Conservation (phyloP, 192 early-diverging fungal species). For the Diversispora epigaea region DNA sequence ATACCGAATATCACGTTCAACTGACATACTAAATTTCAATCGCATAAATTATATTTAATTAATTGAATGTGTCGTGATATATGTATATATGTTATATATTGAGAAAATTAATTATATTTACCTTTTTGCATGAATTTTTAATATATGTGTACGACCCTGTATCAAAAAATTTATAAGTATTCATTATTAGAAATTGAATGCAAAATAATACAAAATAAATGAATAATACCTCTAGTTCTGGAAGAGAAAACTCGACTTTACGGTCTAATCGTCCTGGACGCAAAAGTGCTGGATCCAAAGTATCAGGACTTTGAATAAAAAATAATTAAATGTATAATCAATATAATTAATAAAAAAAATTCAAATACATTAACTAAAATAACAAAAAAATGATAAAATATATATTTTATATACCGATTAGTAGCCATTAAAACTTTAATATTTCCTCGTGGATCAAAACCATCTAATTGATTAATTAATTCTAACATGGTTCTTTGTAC, state of each 20-base stretch:
- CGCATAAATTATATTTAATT: neutral
- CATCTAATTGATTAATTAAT: conserved; percentile 98
- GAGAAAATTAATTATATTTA: neutral
- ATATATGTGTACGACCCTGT: conserved; percentile 93
- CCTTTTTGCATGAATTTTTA: conserved; percentile 95
- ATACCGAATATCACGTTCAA: conserved; percentile 98
- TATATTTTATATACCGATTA: conserved; percentile 58
- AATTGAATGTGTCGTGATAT: neutral
- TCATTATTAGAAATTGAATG: neutral
- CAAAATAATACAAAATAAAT: neutral
- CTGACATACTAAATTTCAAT: conserved; percentile 73
- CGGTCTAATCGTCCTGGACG: conserved; percentile 97
- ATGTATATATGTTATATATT: neutral
- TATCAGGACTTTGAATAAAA: conserved; percentile 74
- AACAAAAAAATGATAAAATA: conserved; percentile 28
- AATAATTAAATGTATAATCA: no score
- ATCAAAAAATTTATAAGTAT: conserved; percentile 10
- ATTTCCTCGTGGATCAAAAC: conserved; percentile 98
- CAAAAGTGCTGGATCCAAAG: conserved; percentile 95
- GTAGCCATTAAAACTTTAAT: conserved; percentile 99
- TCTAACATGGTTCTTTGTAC: conserved; percentile 99
- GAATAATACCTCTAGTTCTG: conserved; percentile 75
- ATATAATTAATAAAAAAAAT: no score
- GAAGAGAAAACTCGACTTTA: conserved; percentile 96
- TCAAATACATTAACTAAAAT: conserved; percentile 28